Base-by-base conservation (phyloP, 805 yeast genomes). In the Diddensiella transvaalensis region DNA sequence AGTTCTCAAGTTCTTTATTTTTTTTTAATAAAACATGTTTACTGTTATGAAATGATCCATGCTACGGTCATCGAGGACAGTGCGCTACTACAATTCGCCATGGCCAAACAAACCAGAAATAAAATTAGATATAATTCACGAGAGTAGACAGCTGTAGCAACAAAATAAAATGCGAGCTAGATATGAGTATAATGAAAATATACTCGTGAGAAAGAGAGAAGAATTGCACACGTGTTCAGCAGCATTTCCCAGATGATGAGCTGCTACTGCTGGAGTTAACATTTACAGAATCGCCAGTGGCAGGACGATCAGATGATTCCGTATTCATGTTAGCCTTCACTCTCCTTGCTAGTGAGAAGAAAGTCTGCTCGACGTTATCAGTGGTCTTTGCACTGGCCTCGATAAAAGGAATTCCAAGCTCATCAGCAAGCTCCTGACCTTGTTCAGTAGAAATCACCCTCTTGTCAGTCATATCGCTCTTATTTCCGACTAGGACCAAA, bases 331-430 rank as follows among this genome's bases (percentile, higher is more conserved):
- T 85, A 46, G 87, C 96, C 71, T 86, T 86, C 62, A 90, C 87
- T 59, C 87, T 75, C 37, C 83, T 79, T 10, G 97, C 96, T 62
- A 93, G 77, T 59, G 88, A 86, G 70, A 85, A 83, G 72, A 93
- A 93, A 41, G 95, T 83, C 50, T 88, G 88, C 62, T 87, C 95
- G 53, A 93, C 99, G 62, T 90, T 89, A 50, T 81, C 83, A 60
- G 89, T 90, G 42, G 90, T 83, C 75, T 93, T 93, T 35, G 99
- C 99, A 70, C 93, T 82, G 24, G 98, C 95, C 73, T 93, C 99
- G 63, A 93, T 76, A 69, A 93, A 93, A 24, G 96, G 95, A 48
- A 93, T 76, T 48, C 87, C 87, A 58, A 93, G 76, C 67, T 85
- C 95, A 50, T 81, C 77, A 22, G 98, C 97, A 56, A 93, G 74